Conservation (phyloP, 1,284 basidiomycete genomes). For the Neonothopanus nambi region DNA sequence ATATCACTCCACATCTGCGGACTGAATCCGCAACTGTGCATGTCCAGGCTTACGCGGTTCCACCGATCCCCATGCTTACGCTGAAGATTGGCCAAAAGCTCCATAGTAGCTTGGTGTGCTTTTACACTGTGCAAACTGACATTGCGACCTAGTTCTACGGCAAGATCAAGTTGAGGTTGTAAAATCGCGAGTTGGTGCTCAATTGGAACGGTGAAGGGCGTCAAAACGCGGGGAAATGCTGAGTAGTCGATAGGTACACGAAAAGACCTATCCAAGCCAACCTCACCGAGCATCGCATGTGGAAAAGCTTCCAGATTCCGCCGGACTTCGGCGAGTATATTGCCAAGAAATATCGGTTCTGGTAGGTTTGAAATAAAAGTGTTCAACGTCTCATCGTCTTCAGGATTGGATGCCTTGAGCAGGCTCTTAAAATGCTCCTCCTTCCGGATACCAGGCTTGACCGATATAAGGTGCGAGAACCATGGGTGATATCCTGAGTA, state of each 20-base stretch:
- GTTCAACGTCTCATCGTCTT: slow-evolving; percentile 44
- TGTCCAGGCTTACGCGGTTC: slow-evolving; percentile 65
- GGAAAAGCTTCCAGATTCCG: slow-evolving; percentile 58
- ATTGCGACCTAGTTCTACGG: slow-evolving; percentile 68
- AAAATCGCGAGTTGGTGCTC: slow-evolving; percentile 72
- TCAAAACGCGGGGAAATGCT: slow-evolving; percentile 48
- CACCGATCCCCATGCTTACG: slow-evolving; percentile 52
- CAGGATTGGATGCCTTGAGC: slow-evolving; percentile 40
- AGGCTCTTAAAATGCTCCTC: slow-evolving; percentile 67
- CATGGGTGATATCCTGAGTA: slow-evolving; percentile 80
- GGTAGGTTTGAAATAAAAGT: slow-evolving; percentile 59
- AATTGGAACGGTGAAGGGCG: slow-evolving; percentile 70
- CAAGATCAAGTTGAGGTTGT: slow-evolving; percentile 77
- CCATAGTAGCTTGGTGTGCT: slow-evolving; percentile 60
- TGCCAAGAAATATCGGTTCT: slow-evolving; percentile 55
- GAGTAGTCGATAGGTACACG: slow-evolving; percentile 61
- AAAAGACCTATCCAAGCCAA: slow-evolving; percentile 76
- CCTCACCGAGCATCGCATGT: slow-evolving; percentile 78
- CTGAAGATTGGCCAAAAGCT: slow-evolving; percentile 57
- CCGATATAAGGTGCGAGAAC: slow-evolving; percentile 74
- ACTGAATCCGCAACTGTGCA: slow-evolving; percentile 80
- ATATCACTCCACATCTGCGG: slow-evolving; percentile 64
- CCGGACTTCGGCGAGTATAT: slow-evolving; percentile 56
- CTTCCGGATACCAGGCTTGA: slow-evolving; percentile 43
- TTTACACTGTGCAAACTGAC: slow-evolving; percentile 83